phyloP scores from a whole-genome alignment of 768 basidiomycete species.

The Psilocybe sp. region DNA sequence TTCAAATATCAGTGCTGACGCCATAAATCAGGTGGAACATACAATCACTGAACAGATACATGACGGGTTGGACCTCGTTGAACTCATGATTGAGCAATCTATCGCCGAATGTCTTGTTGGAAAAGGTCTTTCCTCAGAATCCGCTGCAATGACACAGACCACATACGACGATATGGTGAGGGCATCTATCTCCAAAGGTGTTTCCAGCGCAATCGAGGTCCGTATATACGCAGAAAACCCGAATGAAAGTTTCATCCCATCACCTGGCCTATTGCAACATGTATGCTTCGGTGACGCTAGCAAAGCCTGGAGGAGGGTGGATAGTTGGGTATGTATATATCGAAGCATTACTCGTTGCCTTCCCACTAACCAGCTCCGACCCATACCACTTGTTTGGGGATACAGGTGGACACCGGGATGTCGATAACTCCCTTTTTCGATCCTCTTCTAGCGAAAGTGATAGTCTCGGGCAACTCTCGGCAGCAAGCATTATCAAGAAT shows the following conservation, averaged over 20 bases:
- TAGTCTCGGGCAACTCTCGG: slow-evolving; percentile 47
- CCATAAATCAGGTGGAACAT: slow-evolving; percentile 54
- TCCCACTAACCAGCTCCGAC: background rate
- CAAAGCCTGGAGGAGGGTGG: slow-evolving; percentile 56
- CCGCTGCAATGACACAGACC: slow-evolving; percentile 32
- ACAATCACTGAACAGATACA: slow-evolving; percentile 57
- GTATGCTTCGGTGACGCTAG: slow-evolving; percentile 34
- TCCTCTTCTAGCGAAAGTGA: slow-evolving; percentile 57
- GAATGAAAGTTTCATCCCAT: slow-evolving; percentile 50
- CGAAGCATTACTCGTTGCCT: too few species aligned
- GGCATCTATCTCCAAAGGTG: slow-evolving; percentile 9
- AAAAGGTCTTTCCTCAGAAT: slow-evolving; percentile 8
- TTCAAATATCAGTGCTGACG: background rate
- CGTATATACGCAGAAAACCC: slow-evolving; percentile 67
- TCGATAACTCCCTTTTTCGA: slow-evolving; percentile 53
- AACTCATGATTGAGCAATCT: slow-evolving; percentile 63
- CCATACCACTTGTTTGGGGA: background rate
- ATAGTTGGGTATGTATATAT: slow-evolving; percentile 44
- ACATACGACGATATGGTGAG: slow-evolving; percentile 27
- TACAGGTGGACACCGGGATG: slow-evolving; percentile 45
- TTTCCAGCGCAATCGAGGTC: slow-evolving; percentile 47
- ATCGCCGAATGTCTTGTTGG: slow-evolving; percentile 29
- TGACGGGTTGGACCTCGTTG: slow-evolving; percentile 57
- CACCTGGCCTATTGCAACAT: slow-evolving; percentile 59
- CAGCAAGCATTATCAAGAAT: slow-evolving; percentile 45